Base-by-base conservation (phyloP, 2,329 filamentous ascomycete genomes). In the Davidsoniella neocaledoniae region DNA sequence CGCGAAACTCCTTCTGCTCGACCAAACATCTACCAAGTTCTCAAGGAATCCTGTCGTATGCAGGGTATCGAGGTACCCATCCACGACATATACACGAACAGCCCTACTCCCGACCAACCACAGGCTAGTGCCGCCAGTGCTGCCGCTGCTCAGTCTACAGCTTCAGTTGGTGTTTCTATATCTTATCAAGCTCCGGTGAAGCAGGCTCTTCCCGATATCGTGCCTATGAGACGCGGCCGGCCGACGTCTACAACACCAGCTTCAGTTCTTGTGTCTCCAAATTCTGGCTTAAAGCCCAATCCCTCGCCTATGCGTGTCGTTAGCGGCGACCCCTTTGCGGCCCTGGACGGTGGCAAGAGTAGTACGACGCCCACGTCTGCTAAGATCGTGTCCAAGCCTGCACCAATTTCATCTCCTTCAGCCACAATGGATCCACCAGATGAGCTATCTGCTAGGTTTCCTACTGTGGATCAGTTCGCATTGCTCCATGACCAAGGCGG, bases 21-120 rank as follows among this genome's bases (percentile, higher is more conserved):
- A 55, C 91, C 91, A 3, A 96, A 90, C 60, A 94, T 98, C 54
- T 98, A 94, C 61, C 83, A 95, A 63, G 86, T 94, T 3, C 70
- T 98, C 29, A 77, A 79, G 54, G 88, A 96, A 66, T 78, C 82
- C 26, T 95, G 88, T 64, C 70, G 75, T 36, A 93, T 98, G 86
- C 83, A 91, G 61, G 85, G 87, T 50, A 81, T 81, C 53, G 80
- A 88, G 56, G 74, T 88, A 8, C 88, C 88, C 0, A 83, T 98
- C 57, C 83, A 85, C 68, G 88, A 98, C 67, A 88, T 88, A 49
- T 90, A 88, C 62, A 67, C 78, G 42, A 71, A 68, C 43, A 68
- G 79, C 54, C 67, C 82, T 10, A 72, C 75, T 42, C 78, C 79
- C 36, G 83, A 90, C 62, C 64, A 75, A 14, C 71, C 73, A 46